Conservation (phyloP, 1,284 basidiomycete species). For the Phylloporus sp. region DNA sequence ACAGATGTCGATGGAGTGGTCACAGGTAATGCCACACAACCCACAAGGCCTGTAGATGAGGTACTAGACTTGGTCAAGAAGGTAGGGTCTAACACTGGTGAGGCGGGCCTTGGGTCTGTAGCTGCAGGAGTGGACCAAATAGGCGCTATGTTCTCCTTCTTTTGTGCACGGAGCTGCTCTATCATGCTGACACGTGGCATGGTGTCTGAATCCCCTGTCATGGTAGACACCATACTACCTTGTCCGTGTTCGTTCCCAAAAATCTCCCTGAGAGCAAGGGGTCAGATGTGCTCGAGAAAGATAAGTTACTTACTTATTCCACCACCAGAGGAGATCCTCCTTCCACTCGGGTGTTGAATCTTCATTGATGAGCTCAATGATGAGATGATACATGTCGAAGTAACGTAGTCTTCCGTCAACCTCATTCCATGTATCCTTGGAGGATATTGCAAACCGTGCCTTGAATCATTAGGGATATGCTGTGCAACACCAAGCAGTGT, state of each 20-base stretch:
- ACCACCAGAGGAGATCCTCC: background rate
- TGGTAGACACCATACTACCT: background rate
- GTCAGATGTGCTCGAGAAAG: background rate
- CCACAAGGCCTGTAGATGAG: background rate
- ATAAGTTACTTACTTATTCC: constrained; percentile 3
- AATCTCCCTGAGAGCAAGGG: background rate
- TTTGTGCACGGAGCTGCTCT: background rate
- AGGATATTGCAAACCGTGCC: constrained; percentile 4
- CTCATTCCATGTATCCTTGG: background rate
- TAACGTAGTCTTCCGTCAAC: background rate
- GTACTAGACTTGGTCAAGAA: background rate
- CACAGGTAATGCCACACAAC: no score
- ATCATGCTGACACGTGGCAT: background rate
- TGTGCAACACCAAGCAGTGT: background rate
- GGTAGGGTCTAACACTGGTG: background rate
- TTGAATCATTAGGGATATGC: background rate
- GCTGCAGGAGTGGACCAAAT: no score
- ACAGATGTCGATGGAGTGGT: background rate
- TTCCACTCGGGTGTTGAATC: background rate
- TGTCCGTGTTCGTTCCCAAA: background rate
- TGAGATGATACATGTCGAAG: background rate
- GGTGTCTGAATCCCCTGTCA: background rate
- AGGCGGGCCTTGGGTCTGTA: background rate
- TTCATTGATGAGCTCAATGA: background rate
- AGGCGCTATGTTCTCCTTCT: background rate